Evolutionary conservation across 1,139 yeast genomes (phyloP), one percentile per base, ranked within the genome.

Genomic region (Protomyces inouyei): DNA sequence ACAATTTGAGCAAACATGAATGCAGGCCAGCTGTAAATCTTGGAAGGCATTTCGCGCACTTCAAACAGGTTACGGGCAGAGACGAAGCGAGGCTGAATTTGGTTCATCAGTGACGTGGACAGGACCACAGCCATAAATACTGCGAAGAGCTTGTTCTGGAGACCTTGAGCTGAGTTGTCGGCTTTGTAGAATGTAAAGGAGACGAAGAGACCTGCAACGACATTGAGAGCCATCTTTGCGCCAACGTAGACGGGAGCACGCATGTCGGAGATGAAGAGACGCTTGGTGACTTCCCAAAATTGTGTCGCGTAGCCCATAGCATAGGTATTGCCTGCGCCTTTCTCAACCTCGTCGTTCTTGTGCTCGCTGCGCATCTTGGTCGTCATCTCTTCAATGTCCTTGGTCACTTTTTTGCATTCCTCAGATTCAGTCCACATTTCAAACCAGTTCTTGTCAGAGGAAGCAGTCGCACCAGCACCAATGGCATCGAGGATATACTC

Each of bases 401-500:
- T 63, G 61, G 75, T 79, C 72, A 69, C 75, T 0, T 74, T 80
- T 54, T 72, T 71, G 71, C 79, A 79, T 73, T 86, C 88, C 0
- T 76, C 73, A 9, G 88, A 84, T 59, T 79, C 78, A 68, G 76
- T 76, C 92, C 92, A 87, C 25, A 84, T 85, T 68, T 85, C 83
- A 68, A 80, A 78, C 74, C 84, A 87, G 72, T 87, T 87, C 69
- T 82, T 83, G 57, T 78, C 80, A 32, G 90, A 87, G 65, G 79
- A 81, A 37, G 88, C 82, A 32, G 89, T 90, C 3, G 91, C 90
- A 43, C 91, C 92, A 46, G 91, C 91, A 65, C 91, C 91, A 72
- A 86, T 85, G 65, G 85, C 87, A 68, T 84, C 86, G 71, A 86
- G 78, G 88, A 86, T 86, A 88, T 90, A 86, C 74, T 87, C 93